phyloP scores from a whole-genome alignment of 2,329 filamentous ascomycete genomes.

The Colletotrichum kahawae region DNA sequence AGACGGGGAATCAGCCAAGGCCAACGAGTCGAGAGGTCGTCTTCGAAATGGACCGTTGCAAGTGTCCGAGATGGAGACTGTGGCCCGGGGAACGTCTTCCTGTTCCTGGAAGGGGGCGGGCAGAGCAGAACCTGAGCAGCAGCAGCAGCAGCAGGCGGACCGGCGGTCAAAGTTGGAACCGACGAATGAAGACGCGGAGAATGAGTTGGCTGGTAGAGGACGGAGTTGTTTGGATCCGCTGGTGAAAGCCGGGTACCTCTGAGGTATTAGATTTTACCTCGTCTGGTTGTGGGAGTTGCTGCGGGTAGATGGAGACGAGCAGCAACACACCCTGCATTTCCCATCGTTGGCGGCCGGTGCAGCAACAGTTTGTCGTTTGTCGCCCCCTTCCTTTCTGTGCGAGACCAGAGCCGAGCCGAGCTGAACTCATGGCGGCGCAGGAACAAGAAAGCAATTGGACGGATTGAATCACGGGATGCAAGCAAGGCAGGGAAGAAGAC shows the following conservation, averaged over 20 bases:
- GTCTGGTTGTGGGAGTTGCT: background rate
- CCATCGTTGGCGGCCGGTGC: background rate
- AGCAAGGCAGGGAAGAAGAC: background rate
- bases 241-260: background rate
- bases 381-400: background rate
- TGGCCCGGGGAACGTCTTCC: background rate
- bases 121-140: background rate
- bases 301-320: background rate
- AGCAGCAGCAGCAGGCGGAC: background rate
- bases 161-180: slow-evolving; percentile 1
- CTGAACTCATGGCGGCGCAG: background rate
- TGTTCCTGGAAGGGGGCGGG: background rate
- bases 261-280: background rate
- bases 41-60: background rate
- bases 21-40: background rate
- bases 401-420: background rate
- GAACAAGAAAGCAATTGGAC: background rate
- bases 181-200: background rate
- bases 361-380: background rate
- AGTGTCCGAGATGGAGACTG: background rate
- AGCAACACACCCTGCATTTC: background rate
- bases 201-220: background rate
- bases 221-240: background rate
- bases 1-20: slow-evolving; percentile 1
- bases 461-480: background rate